These are phyloP conservation scores for Bremia lactucae DNA, from an alignment of 352 stramenopile genomes.

Conservation along the genomic window DNA sequence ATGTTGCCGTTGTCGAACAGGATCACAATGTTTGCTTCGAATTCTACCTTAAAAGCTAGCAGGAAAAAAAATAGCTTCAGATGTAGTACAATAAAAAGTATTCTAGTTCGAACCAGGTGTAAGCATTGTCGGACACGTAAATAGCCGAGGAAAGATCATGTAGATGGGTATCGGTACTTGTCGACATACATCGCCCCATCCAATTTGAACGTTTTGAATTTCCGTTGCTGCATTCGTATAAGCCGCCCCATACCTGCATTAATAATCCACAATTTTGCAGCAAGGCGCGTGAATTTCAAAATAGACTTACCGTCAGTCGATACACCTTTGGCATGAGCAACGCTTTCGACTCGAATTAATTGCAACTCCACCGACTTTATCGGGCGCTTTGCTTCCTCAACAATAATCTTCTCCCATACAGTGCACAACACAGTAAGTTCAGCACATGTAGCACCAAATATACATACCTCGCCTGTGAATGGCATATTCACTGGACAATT, in stretches of 20 bases:
- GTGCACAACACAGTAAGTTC: not conserved
- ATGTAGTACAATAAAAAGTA: not conserved
- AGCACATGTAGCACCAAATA: no score
- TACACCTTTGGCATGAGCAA: conserved; percentile 65
- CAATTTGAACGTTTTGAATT: conserved; percentile 91
- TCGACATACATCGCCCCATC: conserved; percentile 82
- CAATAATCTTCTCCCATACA: conserved; percentile 40
- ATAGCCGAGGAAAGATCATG: conserved; percentile 90
- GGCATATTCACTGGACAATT: conserved; percentile 85
- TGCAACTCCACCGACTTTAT: conserved; percentile 87
- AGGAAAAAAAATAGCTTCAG: not conserved
- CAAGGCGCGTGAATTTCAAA: not conserved
- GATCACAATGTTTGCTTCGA: conserved; percentile 89
- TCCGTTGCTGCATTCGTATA: conserved; percentile 63
- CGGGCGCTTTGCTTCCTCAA: conserved; percentile 58
- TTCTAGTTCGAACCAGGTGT: conserved; percentile 33
- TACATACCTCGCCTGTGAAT: conserved; percentile 82
- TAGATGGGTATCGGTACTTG: conserved; percentile 89
- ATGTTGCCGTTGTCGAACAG: conserved; percentile 88
- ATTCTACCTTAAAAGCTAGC: conserved; percentile 84
- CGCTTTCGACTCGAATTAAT: conserved; percentile 85
- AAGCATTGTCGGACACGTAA: conserved; percentile 88
- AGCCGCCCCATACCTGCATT: not conserved
- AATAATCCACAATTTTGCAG: not conserved
- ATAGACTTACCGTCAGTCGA: conserved; percentile 52